Base-by-base conservation (phyloP, 2,329 filamentous ascomycete species). In the Colletotrichum sp. region DNA sequence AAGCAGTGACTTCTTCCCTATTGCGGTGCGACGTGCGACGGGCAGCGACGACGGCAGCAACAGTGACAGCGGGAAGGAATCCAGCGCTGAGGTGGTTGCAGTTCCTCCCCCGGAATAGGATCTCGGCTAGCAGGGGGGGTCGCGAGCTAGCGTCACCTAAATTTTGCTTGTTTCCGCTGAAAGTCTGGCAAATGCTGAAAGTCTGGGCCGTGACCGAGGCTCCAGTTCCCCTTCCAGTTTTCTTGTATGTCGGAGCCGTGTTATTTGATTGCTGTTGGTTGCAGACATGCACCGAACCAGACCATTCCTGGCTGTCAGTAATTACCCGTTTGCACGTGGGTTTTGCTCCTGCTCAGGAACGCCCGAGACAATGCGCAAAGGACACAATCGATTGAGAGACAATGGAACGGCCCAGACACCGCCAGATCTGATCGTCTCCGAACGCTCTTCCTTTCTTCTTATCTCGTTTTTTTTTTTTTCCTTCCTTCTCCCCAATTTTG, bases 91-190 rank as follows among this genome's bases (percentile, higher is more conserved):
- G 30, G 71, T 69, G 71, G 64, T 52, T 62, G 71, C 57, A 70
- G 39, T 73, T 69, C 71, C 44, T 52, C 44, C 44, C 65, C 71
- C 49, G 28, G 72, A 71, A 75, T 57, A 34, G 36, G 44, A 71
- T 62, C 60, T 71, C 52, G 36, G 69, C 36, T 49, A 72, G 52
- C 69, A 71, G 66, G 65, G 68, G 68, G 49, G 24, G 39, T 32
- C 10, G 30, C 12, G 55, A 72, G 69, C 65, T 39, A 62, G n/a
- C 32, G 13, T 64, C 36, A 39, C n/a, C 57, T 39, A 52, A 67
- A 44, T 24, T 30, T 66, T 63, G 69, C 69, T 72, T 72, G 62
- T 72, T 75, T 71, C 28, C 28, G 44, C 30, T 72, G 26, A 55
- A 39, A n/a, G 63, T 71, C 60, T 34, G 49, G 34, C 44, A 21